Base-by-base conservation (phyloP, 2,329 filamentous ascomycete genomes). In the Tolypocladium tundrense region DNA sequence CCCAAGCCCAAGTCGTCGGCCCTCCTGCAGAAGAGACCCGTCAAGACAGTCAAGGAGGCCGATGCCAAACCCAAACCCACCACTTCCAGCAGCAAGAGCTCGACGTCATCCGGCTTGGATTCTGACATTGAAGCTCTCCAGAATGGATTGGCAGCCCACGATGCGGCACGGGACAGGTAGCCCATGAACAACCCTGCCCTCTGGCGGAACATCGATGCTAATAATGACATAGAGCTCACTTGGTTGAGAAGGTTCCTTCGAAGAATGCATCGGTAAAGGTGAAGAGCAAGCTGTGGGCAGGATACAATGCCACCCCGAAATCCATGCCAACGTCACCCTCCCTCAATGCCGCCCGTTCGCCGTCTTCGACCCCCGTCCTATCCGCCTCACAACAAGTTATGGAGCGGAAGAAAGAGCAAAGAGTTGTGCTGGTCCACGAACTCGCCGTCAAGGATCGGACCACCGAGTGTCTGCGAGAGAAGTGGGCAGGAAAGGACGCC, bases 381-480 rank as follows among this genome's bases (percentile, higher is more conserved):
- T 78, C 77, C 13, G 74, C 79, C 21, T 78, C 80, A 1, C 77
- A 83, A 60, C 76, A 81, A 61, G 70, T 77, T 39, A 66, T 79
- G 41, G 79, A 82, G 64, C 75, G 78, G 63, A 77, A 79, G 45
- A 83, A 83, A 67, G 80, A 79, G 55, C 76, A 77, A 60, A 75
- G 78, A 64, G 74, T 69, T 58, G 73, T 79, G 31, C 72, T 87
- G 24, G 81, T 87, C 35, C 84, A 87, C 67, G 80, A 85, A 62
- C 71, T 87, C 24, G 84, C 84, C 39, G 76, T 80, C 8, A 72
- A 75, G 59, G 79, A 84, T 16, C 75, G 77, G 61, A 69, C 77
- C 1, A 77, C 77, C 24, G 74, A 79, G 9, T 75, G 79, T 55
- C 68, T 87, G 3, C 68, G 73, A 57, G 69, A 71, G 53, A 79